Evolutionary conservation across 148 eudicot genomes (phyloP), one percentile per base, ranked within the genome.

Genomic region (Vaccinium vitisidaea): DNA sequence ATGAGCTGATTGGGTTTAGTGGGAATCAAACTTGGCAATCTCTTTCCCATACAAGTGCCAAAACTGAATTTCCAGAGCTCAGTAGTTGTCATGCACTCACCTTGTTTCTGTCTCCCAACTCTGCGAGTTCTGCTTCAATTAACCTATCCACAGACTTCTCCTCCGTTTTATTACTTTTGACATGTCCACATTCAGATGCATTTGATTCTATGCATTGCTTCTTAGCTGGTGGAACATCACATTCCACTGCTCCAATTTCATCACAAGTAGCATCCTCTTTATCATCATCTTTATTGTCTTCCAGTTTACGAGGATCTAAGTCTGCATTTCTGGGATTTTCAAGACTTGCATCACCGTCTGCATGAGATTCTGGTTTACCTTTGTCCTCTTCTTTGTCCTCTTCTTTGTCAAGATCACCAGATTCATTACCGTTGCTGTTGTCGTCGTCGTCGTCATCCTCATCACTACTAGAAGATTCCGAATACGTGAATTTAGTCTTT

Each of bases 101-200:
- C 99, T 97, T 95, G 91, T 83, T 91, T 86, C 87, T 97, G 88
- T 97, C 98, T 74, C 90, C 92, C 81, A 94, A 85, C 86, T 97
- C 98, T 84, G 87, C 89, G 73, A 97, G 93, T 89, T 97, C 99
- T 63, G 89, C 98, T 86, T 97, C 99, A 82, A 97, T 94, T 85
- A 95, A 87, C 91, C 86, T 88, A 88, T 97, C 99, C 83, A 97
- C 86, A 54, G 99, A 97, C 84, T 84, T 88, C 87, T 91, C 88
- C 85, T 93, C 95, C 15, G 86, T 63, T 79, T 86, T 90, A 79
- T 80, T 85, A 73, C 46, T 30, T 67, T 52, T 65, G n/a, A 77
- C 79, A 70, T 82, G 84, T 82, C 63, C 89, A 77, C 77, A 39
- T 58, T 84, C 89, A 74, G 84, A 77, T 83, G 84, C 84, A 48